Conservation (phyloP, 306 rosid genomes). For the Casuarina glauca region DNA sequence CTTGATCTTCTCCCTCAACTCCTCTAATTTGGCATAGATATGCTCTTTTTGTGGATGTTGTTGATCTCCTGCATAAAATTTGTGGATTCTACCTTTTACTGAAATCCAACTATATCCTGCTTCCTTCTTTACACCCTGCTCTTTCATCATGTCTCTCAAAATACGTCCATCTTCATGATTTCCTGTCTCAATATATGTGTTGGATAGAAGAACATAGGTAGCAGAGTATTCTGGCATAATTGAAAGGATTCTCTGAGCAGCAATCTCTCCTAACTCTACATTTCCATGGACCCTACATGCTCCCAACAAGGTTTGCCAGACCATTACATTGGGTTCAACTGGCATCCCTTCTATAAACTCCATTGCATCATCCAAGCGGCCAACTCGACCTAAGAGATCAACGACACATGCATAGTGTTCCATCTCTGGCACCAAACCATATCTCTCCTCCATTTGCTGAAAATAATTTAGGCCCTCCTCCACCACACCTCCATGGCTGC, state of each 20-base stretch:
- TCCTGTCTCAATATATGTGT: conserved; percentile 60
- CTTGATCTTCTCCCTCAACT: conserved; percentile 38
- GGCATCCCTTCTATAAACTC: conserved; percentile 63
- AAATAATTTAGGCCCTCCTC: conserved; percentile 64
- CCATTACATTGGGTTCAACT: conserved; percentile 57
- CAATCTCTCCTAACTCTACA: conserved; percentile 55
- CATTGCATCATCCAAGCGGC: conserved; percentile 53
- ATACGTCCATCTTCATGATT: conserved; percentile 44
- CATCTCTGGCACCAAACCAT: conserved; percentile 57
- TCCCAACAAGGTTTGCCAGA: conserved; percentile 78
- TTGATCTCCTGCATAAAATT: conserved; percentile 67
- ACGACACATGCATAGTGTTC: conserved; percentile 74
- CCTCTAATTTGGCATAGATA: conserved; percentile 52
- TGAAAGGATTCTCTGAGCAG: conserved; percentile 62
- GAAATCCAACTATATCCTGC: conserved; percentile 70
- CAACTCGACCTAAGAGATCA: conserved; percentile 72
- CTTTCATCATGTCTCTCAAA: conserved; percentile 62
- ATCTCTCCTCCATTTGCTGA: conserved; percentile 49
- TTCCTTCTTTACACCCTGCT: conserved; percentile 64
- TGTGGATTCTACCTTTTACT: conserved; percentile 57
- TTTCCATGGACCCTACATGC: conserved; percentile 78
- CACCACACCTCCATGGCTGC: conserved; percentile 72
- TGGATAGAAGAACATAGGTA: conserved; percentile 67
- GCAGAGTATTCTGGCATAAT: conserved; percentile 53
- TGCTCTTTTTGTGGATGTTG: conserved; percentile 53